Conservation (phyloP, 140 eudicot genomes). For the Flaveria floridana region DNA sequence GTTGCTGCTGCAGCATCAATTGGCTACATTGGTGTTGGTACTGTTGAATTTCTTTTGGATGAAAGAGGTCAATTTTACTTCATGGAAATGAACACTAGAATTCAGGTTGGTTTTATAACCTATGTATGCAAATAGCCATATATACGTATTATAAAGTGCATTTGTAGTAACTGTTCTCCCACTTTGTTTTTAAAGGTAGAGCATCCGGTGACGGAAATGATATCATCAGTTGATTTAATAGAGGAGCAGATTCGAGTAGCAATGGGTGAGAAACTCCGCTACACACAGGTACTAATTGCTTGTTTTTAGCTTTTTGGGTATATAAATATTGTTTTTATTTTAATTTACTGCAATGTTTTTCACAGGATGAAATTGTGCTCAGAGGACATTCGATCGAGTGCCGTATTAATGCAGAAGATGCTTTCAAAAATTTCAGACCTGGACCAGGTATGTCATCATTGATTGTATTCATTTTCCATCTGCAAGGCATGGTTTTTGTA, state of each 20-base stretch:
- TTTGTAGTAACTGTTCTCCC: neutral
- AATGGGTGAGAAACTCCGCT: constrained; percentile 84
- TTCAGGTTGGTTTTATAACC: constrained; percentile 61
- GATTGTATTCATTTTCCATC: neutral
- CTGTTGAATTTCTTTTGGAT: constrained; percentile 91
- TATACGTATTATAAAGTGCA: neutral
- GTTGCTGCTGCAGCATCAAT: constrained; percentile 97
- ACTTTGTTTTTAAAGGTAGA: constrained; percentile 55
- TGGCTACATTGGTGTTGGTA: constrained; percentile 95
- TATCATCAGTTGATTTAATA: constrained; percentile 88
- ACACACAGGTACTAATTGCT: constrained; percentile 59
- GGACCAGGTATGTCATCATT: constrained; percentile 70
- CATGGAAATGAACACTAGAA: constrained; percentile 99
- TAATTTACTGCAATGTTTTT: constrained; percentile 19
- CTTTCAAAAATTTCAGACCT: constrained; percentile 93
- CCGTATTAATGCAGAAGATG: constrained; percentile 97
- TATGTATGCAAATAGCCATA: neutral
- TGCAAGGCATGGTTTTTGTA: neutral
- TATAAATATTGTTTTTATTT: constrained; percentile 8
- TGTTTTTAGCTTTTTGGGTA: neutral
- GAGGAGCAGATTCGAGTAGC: constrained; percentile 98
- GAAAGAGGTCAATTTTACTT: constrained; percentile 93
- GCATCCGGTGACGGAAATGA: constrained; percentile 99
- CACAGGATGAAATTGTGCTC: constrained; percentile 87
- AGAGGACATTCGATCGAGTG: constrained; percentile 95